phyloP scores from a whole-genome alignment of 768 basidiomycete genomes.

The Tylopilus balloui region DNA sequence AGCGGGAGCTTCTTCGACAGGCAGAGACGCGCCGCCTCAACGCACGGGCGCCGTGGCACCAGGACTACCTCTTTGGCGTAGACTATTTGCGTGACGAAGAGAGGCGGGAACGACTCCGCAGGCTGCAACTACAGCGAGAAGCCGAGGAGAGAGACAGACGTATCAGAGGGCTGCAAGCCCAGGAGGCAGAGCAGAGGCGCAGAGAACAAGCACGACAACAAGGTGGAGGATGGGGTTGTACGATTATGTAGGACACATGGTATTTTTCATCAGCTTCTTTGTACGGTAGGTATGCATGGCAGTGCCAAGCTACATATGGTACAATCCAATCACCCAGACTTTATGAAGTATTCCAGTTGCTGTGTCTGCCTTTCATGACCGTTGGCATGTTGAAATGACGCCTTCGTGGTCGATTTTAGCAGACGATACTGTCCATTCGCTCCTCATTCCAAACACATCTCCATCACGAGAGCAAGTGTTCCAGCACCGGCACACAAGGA shows the following conservation, averaged over 20 bases:
- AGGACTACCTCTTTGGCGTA: not conserved
- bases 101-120: not conserved
- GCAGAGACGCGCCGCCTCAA: slow-evolving; percentile 12
- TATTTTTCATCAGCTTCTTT: too few relatives aligned
- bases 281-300: too few relatives aligned
- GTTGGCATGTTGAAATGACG: too few relatives aligned
- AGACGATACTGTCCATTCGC: too few relatives aligned
- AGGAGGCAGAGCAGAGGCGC: slow-evolving; percentile 6
- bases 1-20: slow-evolving; percentile 16
- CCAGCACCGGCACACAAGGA: too few relatives aligned
- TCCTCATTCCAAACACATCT: too few relatives aligned
- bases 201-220: slow-evolving; percentile 2
- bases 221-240: slow-evolving; percentile 20
- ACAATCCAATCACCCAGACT: too few relatives aligned
- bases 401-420: too few relatives aligned
- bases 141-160: slow-evolving; percentile 2
- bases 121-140: slow-evolving; percentile 4
- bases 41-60: not conserved
- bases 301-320: too few relatives aligned
- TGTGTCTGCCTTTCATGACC: too few relatives aligned
- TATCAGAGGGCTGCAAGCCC: not conserved
- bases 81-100: not conserved
- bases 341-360: too few relatives aligned
- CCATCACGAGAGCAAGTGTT: too few relatives aligned
- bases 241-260: slow-evolving; percentile 21